phyloP scores from a whole-genome alignment of 371 early-diverging fungal genomes.

The Vairimorpha apis region DNA sequence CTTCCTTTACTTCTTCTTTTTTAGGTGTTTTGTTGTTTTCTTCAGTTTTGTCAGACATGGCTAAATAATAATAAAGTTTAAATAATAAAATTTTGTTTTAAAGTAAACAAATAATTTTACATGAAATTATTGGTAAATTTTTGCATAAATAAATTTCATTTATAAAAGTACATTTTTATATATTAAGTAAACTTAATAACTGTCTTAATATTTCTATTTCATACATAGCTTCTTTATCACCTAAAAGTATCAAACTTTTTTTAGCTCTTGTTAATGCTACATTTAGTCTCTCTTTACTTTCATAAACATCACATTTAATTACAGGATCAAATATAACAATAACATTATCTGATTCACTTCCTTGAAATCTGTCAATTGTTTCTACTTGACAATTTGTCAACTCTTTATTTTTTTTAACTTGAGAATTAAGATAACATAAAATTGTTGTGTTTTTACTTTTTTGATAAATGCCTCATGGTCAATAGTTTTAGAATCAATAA shows the following conservation, averaged over 20 bases:
- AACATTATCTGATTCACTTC: conserved; percentile 59
- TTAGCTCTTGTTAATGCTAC: conserved; percentile 90
- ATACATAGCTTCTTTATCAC: conserved; percentile 29
- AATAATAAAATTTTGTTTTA: too few species aligned
- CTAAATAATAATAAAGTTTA: too few species aligned
- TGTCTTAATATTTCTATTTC: conserved; percentile 31
- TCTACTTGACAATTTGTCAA: conserved; percentile 33
- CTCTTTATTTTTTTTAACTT: conserved; percentile 68
- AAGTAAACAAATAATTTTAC: too few species aligned
- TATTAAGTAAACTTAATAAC: conserved; percentile 16
- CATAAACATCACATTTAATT: conserved; percentile 68
- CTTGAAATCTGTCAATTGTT: conserved; percentile 63
- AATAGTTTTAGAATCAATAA: conserved; percentile 48
- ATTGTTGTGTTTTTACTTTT: conserved; percentile 71
- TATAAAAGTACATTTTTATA: not conserved
- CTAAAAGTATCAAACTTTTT: conserved; percentile 69
- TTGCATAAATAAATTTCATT: not conserved
- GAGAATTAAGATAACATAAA: conserved; percentile 77
- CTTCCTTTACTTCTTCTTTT: conserved; percentile 11
- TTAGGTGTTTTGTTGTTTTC: not conserved
- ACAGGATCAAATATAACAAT: conserved; percentile 59
- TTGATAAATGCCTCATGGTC: conserved; percentile 6
- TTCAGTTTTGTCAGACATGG: not conserved
- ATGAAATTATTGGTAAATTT: not conserved
- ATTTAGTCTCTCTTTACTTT: conserved; percentile 85